phyloP scores from a whole-genome alignment of 495 filamentous ascomycete species.

The Saxophila tyrrhenica region DNA sequence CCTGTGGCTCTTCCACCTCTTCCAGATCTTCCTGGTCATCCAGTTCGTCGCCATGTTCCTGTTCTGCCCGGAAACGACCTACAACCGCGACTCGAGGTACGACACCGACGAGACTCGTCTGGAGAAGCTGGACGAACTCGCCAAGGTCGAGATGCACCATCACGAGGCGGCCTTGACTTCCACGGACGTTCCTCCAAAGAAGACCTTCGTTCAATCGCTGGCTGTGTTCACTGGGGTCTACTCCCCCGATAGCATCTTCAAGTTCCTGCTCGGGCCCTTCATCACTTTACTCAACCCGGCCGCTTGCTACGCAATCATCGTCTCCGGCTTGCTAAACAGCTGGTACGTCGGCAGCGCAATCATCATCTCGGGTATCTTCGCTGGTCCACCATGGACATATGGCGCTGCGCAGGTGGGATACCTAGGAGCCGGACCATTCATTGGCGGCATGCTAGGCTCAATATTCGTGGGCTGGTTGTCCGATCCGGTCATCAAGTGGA shows the following conservation, averaged over 20 bases:
- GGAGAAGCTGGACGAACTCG: slow-evolving; percentile 11
- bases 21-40: slow-evolving; percentile 13
- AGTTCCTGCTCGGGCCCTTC: slow-evolving; percentile 12
- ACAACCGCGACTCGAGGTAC: slow-evolving; percentile 14
- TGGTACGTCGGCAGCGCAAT: slow-evolving; percentile 16
- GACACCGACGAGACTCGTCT: slow-evolving; percentile 5
- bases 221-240: slow-evolving; percentile 12
- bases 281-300: slow-evolving; percentile 13
- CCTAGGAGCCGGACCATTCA: slow-evolving; percentile 14
- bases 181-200: slow-evolving; percentile 8
- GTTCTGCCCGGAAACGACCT: slow-evolving; percentile 13
- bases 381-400: slow-evolving; percentile 14
- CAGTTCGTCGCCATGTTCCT: background rate
- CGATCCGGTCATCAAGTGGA: slow-evolving; percentile 14
- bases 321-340: slow-evolving; percentile 11
- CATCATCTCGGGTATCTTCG: slow-evolving; percentile 14
- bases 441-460: slow-evolving; percentile 12
- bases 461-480: slow-evolving; percentile 4
- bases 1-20: slow-evolving; percentile 15
- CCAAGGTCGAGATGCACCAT: slow-evolving; percentile 4
- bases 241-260: slow-evolving; percentile 11
- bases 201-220: slow-evolving; percentile 13
- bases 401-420: slow-evolving; percentile 10
- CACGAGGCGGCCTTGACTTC: slow-evolving; percentile 1
- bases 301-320: slow-evolving; percentile 10